phyloP scores from a whole-genome alignment of 352 stramenopile genomes.

The Globisporangium sylvaticum region DNA sequence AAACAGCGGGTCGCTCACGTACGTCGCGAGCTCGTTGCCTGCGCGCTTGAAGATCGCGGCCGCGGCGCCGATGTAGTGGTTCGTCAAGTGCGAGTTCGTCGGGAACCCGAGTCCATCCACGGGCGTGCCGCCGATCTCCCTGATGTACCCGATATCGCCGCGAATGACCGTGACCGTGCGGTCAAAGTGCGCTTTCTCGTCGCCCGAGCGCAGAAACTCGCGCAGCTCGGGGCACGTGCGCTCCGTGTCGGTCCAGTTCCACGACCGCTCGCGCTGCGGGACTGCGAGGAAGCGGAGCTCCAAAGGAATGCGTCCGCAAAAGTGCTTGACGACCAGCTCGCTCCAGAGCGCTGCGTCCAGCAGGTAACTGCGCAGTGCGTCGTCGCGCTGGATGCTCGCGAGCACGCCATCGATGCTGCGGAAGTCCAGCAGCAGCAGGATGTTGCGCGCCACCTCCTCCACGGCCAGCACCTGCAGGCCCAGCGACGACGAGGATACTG shows the following conservation, averaged over 20 bases:
- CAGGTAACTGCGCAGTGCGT: constrained; percentile 21
- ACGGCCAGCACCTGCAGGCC: constrained; percentile 19
- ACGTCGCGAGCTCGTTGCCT: too few relatives aligned
- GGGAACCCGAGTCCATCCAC: too few relatives aligned
- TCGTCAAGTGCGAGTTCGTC: too few relatives aligned
- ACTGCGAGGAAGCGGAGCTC: too few relatives aligned
- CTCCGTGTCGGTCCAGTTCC: constrained; percentile 23
- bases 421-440: constrained; percentile 24
- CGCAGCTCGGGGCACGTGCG: constrained; percentile 29
- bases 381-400: constrained; percentile 8
- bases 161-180: constrained; percentile 23
- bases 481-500: background rate
- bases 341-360: constrained; percentile 16
- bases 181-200: constrained; percentile 28
- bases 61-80: too few relatives aligned
- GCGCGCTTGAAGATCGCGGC: too few relatives aligned
- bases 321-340: too few relatives aligned
- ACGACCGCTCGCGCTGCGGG: constrained; percentile 13
- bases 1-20: too few relatives aligned
- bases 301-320: too few relatives aligned
- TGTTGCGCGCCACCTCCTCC: constrained; percentile 21
- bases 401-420: constrained; percentile 20
- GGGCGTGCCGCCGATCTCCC: too few relatives aligned
- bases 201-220: constrained; percentile 31
- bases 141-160: constrained; percentile 33